A percentile compares a stretch with the other conserved stretches of the same genome.
These are phyloP conservation scores for Dentiscutata heterogama DNA, from an alignment of 371 early-diverging fungal genomes.

Conservation along the genomic window DNA sequence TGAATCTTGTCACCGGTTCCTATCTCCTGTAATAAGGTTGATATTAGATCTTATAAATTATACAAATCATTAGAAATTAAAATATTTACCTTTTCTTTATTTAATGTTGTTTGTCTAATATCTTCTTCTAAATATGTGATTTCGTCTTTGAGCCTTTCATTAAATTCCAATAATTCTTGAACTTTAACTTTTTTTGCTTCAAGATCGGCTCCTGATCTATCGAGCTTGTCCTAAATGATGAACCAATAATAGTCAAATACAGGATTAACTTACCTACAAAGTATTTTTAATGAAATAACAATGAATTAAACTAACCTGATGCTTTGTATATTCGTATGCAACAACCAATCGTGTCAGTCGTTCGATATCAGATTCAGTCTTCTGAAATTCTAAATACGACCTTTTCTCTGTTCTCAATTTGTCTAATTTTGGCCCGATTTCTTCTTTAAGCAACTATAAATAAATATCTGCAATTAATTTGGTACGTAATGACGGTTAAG, in stretches of 20 bases:
- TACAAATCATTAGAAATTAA: background rate
- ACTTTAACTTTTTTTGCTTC: constrained; percentile 52
- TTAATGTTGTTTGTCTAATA: constrained; percentile 56
- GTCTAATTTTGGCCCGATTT: constrained; percentile 95
- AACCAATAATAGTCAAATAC: background rate
- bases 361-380: constrained; percentile 90
- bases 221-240: constrained; percentile 51
- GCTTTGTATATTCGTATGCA: constrained; percentile 83
- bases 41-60: constrained; percentile 27
- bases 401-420: constrained; percentile 91
- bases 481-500: background rate
- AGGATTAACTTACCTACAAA: background rate
- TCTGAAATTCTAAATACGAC: constrained; percentile 92
- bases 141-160: constrained; percentile 59
- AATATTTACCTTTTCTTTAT: constrained; percentile 53
- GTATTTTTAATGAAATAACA: background rate
- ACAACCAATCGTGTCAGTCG: constrained; percentile 80
- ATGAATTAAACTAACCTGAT: constrained; percentile 54
- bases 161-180: constrained; percentile 49
- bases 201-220: constrained; percentile 57
- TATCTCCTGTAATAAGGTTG: constrained; percentile 60
- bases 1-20: constrained; percentile 72
- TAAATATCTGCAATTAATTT: background rate
- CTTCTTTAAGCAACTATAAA: constrained; percentile 80
- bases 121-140: constrained; percentile 60